A percentile compares a stretch with the other conserved stretches of the same genome.
phyloP scores from a whole-genome alignment of 2,329 filamentous ascomycete species.

The Nothophoma quercina region DNA sequence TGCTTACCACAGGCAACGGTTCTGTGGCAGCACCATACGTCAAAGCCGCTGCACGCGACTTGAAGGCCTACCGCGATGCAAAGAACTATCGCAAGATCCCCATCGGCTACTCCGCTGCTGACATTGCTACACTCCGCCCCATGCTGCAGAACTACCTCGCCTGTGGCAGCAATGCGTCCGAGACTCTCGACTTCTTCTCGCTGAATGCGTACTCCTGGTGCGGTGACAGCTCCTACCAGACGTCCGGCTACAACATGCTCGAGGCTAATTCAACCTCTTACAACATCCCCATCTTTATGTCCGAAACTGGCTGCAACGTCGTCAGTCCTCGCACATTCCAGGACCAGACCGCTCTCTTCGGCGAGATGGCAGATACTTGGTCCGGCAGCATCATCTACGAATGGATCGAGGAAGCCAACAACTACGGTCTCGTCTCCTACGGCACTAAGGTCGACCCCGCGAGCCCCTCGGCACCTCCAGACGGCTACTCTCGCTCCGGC shows the following conservation, averaged over 20 bases:
- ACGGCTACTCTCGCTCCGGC: constrained; percentile 74
- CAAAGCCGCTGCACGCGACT: constrained; percentile 80
- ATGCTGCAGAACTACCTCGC: constrained; percentile 78
- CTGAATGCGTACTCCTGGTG: constrained; percentile 81
- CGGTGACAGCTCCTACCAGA: constrained; percentile 59
- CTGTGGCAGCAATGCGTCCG: constrained; percentile 71
- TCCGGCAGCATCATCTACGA: constrained; percentile 88
- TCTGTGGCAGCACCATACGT: constrained; percentile 79
- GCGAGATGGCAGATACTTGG: constrained; percentile 75
- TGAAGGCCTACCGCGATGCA: constrained; percentile 79
- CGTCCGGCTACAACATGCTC: constrained; percentile 74
- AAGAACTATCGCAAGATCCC: constrained; percentile 83
- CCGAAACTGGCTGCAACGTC: constrained; percentile 84
- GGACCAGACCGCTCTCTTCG: constrained; percentile 81
- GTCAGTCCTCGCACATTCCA: constrained; percentile 68
- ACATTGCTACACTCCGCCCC: constrained; percentile 74
- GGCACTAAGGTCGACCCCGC: constrained; percentile 64
- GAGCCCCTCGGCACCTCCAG: constrained; percentile 58
- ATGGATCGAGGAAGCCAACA: constrained; percentile 85
- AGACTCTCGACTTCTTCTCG: constrained; percentile 82
- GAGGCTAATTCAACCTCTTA: constrained; percentile 71
- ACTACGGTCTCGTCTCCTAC: constrained; percentile 84
- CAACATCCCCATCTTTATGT: constrained; percentile 71
- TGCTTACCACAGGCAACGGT: constrained; percentile 66
- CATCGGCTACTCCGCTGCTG: constrained; percentile 86